A percentile compares a stretch with the other conserved stretches of the same genome.
Evolutionary conservation across 1,139 yeast species (phyloP).

Genomic region (Candida sanyaensis): DNA sequence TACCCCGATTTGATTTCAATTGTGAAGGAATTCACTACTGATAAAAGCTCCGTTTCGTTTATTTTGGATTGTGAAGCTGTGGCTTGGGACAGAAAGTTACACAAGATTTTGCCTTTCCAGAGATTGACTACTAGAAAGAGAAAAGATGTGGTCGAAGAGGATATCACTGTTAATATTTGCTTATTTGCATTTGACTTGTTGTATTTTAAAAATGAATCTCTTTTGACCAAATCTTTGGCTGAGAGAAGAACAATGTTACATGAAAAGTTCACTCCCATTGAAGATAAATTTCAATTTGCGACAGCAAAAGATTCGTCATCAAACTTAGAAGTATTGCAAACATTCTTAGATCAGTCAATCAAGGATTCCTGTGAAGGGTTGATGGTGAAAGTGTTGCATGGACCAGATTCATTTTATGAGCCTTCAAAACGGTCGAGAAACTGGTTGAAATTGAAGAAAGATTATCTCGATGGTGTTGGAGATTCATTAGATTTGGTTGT

Average conservation of each 20-base stretch:
- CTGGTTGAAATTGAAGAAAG: slow-evolving; percentile 95
- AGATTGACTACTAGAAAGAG: slow-evolving; percentile 89
- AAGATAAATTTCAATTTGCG: slow-evolving; percentile 85
- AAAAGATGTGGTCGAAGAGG: slow-evolving; percentile 85
- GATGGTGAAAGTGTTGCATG: slow-evolving; percentile 89
- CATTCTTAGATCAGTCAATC: slow-evolving; percentile 86
- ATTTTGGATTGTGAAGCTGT: slow-evolving; percentile 97
- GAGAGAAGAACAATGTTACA: slow-evolving; percentile 69
- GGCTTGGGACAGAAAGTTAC: slow-evolving; percentile 85
- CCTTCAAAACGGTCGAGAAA: slow-evolving; percentile 94
- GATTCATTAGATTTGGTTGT: slow-evolving; percentile 94
- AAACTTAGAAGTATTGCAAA: slow-evolving; percentile 76
- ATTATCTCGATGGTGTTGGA: slow-evolving; percentile 91
- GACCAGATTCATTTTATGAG: slow-evolving; percentile 80
- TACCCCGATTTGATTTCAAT: slow-evolving; percentile 87
- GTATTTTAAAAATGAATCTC: slow-evolving; percentile 68
- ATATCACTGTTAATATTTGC: slow-evolving; percentile 88
- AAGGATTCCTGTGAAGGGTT: slow-evolving; percentile 93
- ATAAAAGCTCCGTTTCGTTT: slow-evolving; percentile 46
- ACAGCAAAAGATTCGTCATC: slow-evolving; percentile 72
- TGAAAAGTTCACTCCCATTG: slow-evolving; percentile 57
- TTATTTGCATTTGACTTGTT: slow-evolving; percentile 88
- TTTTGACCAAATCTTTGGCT: slow-evolving; percentile 65
- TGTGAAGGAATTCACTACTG: slow-evolving; percentile 58
- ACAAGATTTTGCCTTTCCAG: slow-evolving; percentile 89